A percentile compares a stretch with the other conserved stretches of the same genome.
Conservation (phyloP, 441 rosid genomes). For the Iberis amara region DNA sequence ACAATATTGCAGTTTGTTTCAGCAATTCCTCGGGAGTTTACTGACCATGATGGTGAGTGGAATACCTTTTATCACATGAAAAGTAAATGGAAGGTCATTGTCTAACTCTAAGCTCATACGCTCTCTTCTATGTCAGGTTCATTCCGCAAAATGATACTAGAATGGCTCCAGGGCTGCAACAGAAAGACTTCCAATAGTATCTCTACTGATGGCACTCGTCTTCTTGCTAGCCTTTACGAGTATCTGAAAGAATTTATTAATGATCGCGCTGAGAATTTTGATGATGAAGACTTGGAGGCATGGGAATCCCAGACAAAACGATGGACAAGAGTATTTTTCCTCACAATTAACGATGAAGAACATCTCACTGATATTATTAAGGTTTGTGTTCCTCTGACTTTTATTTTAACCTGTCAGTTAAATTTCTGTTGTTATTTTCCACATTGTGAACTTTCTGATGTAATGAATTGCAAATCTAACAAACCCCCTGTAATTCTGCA, state of each 20-base stretch:
- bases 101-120: constrained; percentile 21
- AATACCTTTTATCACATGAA: constrained; percentile 7
- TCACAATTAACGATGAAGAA: constrained; percentile 43
- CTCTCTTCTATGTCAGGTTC: constrained; percentile 41
- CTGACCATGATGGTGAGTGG: constrained; percentile 71
- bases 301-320: constrained; percentile 87
- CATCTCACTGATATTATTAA: constrained; percentile 44
- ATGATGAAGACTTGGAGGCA: constrained; percentile 85
- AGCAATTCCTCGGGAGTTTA: constrained; percentile 76
- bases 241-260: constrained; percentile 51
- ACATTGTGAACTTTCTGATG: background rate
- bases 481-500: constrained; percentile 33
- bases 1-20: constrained; percentile 66
- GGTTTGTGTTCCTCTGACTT: constrained; percentile 44
- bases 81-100: constrained; percentile 12
- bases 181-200: constrained; percentile 27
- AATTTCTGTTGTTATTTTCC: background rate
- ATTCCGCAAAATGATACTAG: constrained; percentile 46
- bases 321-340: constrained; percentile 80
- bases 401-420: constrained; percentile 5
- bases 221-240: constrained; percentile 52
- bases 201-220: constrained; percentile 32
- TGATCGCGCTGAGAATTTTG: constrained; percentile 42
- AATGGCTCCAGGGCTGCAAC: constrained; percentile 59
- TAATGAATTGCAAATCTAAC: constrained; percentile 11